phyloP scores from a whole-genome alignment of 176 grass and related monocot genomes.

The Carex cristatella region DNA sequence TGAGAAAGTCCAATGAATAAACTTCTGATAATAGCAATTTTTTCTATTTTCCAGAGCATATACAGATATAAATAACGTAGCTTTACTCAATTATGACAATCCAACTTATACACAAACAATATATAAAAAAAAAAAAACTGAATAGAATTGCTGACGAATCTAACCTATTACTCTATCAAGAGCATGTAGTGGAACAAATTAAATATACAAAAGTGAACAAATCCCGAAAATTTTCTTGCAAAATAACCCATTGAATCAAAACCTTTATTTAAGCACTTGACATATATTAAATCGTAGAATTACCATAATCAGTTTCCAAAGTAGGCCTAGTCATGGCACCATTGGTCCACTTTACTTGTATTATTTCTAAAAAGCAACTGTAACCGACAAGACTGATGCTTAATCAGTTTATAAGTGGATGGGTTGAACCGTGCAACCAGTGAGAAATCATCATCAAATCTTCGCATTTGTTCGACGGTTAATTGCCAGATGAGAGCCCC shows the following conservation, averaged over 20 bases:
- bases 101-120: neutral
- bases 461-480: conserved; percentile 64
- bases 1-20: neutral
- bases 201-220: neutral
- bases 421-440: conserved; percentile 51
- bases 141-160: neutral
- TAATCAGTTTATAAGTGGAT: conserved; percentile 60
- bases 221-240: neutral
- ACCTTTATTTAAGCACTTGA: neutral
- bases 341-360: conserved; percentile 2
- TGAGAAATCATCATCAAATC: conserved; percentile 65
- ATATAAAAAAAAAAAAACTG: neutral
- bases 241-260: neutral
- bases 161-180: neutral
- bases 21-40: too few relatives aligned
- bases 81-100: neutral
- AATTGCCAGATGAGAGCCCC: conserved; percentile 94
- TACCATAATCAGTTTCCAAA: neutral
- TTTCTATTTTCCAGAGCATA: neutral
- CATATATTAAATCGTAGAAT: neutral
- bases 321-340: neutral
- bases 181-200: neutral
- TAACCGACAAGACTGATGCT: conserved; percentile 64
- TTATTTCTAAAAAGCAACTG: conserved; percentile 38
- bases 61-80: neutral